Evolutionary conservation across 495 filamentous ascomycete species (phyloP).

Genomic region (Halenospora varia): DNA sequence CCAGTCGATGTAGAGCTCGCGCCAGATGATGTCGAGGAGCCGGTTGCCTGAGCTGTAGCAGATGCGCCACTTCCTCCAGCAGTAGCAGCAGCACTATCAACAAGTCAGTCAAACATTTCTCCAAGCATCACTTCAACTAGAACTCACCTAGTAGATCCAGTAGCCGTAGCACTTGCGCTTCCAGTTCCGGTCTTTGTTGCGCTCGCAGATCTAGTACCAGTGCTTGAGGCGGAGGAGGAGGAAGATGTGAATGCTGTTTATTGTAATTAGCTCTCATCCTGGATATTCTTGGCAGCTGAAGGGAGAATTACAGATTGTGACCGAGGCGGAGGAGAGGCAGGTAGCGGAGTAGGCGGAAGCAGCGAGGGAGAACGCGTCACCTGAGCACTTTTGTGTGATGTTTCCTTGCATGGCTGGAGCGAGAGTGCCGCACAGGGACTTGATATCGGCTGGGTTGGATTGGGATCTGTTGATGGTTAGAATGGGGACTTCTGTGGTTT

Average conservation of each 20-base stretch:
- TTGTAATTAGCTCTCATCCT: background rate
- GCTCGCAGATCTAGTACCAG: conserved; percentile 7
- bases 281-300: background rate
- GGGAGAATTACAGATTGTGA: conserved; percentile 25
- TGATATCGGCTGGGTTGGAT: conserved; percentile 30
- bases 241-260: background rate
- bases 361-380: conserved; percentile 22
- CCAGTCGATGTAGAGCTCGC: conserved; percentile 3
- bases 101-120: background rate
- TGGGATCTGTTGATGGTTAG: conserved; percentile 19
- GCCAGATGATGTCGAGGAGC: conserved; percentile 4
- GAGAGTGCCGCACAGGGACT: conserved; percentile 29
- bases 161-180: background rate
- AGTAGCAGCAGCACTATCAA: conserved; percentile 7
- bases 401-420: conserved; percentile 27
- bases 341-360: conserved; percentile 29
- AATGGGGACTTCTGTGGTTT: background rate
- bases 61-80: background rate
- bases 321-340: conserved; percentile 26
- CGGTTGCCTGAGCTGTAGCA: background rate
- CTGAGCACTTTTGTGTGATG: conserved; percentile 29
- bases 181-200: conserved; percentile 6
- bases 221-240: conserved; percentile 3
- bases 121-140: too few relatives aligned
- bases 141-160: conserved; percentile 11